Percentiles rank a stretch among this genome's conserved stretches.
phyloP scores from a whole-genome alignment of 768 basidiomycete species.

The Cyclocybe cylindracea region DNA sequence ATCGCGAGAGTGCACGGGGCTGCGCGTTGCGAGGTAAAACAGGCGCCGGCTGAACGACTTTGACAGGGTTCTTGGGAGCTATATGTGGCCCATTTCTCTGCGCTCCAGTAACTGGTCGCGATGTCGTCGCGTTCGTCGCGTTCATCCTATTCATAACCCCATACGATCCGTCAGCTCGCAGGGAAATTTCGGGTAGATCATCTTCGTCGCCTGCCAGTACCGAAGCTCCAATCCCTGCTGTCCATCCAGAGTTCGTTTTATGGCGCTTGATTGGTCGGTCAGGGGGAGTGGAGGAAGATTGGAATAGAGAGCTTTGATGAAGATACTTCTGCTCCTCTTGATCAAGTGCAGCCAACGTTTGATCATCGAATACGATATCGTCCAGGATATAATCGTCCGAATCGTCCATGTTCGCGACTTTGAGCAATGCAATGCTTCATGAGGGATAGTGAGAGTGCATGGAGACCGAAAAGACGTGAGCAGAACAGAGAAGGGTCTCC shows the following conservation, averaged over 20 bases:
- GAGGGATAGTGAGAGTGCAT: neutral
- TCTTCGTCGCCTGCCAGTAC: slow-evolving; percentile 42
- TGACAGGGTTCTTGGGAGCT: neutral
- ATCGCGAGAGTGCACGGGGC: too few species aligned
- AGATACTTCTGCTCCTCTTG: slow-evolving; percentile 51
- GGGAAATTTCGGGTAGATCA: slow-evolving; percentile 62
- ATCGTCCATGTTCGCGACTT: slow-evolving; percentile 46
- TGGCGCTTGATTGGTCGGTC: slow-evolving; percentile 49
- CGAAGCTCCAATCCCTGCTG: slow-evolving; percentile 27
- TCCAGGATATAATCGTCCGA: slow-evolving; percentile 68
- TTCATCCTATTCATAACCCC: slow-evolving; percentile 27
- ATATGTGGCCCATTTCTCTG: neutral
- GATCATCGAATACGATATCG: slow-evolving; percentile 64
- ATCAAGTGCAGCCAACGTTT: slow-evolving; percentile 62
- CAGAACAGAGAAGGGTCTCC: too few species aligned
- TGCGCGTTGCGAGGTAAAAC: neutral
- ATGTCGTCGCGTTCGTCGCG: neutral
- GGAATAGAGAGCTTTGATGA: slow-evolving; percentile 20
- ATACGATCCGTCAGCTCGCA: slow-evolving; percentile 62
- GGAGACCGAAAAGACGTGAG: too few species aligned
- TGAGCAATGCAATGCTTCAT: too few species aligned
- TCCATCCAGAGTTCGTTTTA: slow-evolving; percentile 51
- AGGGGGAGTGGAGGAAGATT: slow-evolving; percentile 14
- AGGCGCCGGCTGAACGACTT: neutral
- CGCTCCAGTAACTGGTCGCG: neutral